Evolutionary conservation across 2,329 filamentous ascomycete genomes (phyloP), one percentile per base, ranked within the genome.

Genomic region (Trichoderma simmonsii): DNA sequence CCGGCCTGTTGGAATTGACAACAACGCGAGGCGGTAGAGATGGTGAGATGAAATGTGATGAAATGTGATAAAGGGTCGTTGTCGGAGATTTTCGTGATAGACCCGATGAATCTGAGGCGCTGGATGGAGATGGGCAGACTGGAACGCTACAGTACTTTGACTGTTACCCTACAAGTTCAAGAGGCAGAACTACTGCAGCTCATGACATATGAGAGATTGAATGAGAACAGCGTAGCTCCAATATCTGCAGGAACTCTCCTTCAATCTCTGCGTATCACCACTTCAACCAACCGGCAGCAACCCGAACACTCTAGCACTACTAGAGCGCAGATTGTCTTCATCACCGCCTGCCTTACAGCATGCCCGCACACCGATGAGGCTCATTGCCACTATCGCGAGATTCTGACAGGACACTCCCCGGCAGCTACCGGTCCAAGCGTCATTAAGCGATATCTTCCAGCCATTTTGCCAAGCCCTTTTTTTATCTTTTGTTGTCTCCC

Each of bases 401-500:
- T 59, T 30, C 32, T 59, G 65, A 48, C 65, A 24, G 59, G 24
- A 12, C 24, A n/a, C 15, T 6, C 15, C 34, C 51, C 36, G 34
- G 65, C 24, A 24, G 56, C 54, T 68, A 30, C 56, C 18, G 57
- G 65, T 18, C 56, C 56, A 32, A 61, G 65, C 65, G 64, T 32
- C 30, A 2, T n/a, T 60, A 69, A 69, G 56, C 65, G 65, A 69
- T 51, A 69, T 69, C 65, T 32, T 61, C 36, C 65, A 69, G 65
- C 65, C 56, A 32, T 60, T 51, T 51, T 61, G 65, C 65, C 65
- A 69, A 69, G 56, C 21, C 30, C 32, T 34, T 24, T 54, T 54
- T 24, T 18, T 48, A 28, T 67, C 54, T 43, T 30, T 48, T 61
- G 54, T 34, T 21, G 30, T 60, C 65, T 59, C 64, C 26, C 1